Evolutionary conservation across 148 eudicot genomes (phyloP).

Genomic region (Rhododendron vialii): DNA sequence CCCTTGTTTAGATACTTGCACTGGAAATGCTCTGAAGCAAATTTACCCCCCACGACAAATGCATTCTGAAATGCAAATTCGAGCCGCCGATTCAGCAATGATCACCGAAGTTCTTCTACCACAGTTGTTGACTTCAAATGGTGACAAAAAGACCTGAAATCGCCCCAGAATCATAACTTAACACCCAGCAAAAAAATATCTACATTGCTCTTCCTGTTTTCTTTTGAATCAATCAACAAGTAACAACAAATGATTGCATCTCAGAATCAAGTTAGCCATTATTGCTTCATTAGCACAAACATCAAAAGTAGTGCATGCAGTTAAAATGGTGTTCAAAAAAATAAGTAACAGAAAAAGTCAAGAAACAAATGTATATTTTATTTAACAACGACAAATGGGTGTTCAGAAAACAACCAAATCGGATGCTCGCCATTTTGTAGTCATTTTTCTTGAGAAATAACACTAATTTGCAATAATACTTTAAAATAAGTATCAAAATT

Average conservation of each 20-base stretch:
- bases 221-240: not conserved
- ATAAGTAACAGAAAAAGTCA: too few relatives aligned
- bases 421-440: not conserved
- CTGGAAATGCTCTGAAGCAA: not conserved
- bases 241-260: not conserved
- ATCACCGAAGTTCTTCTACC: not conserved
- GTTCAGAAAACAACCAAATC: too few relatives aligned
- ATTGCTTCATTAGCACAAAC: not conserved
- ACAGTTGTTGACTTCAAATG: not conserved
- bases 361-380: too few relatives aligned
- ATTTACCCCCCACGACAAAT: not conserved
- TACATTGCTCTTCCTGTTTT: too few relatives aligned
- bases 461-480: not conserved
- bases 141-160: not conserved
- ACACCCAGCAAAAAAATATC: not conserved
- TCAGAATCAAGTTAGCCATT: not conserved
- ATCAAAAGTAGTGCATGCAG: not conserved
- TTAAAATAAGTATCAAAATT: not conserved
- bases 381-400: too few relatives aligned
- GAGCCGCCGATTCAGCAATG: not conserved
- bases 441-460: not conserved
- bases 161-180: not conserved
- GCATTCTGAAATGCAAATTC: not conserved
- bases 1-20: not conserved
- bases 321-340: too few relatives aligned